Base-by-base conservation (phyloP, 2,329 filamentous ascomycete genomes). In the Claviceps cyperi region DNA sequence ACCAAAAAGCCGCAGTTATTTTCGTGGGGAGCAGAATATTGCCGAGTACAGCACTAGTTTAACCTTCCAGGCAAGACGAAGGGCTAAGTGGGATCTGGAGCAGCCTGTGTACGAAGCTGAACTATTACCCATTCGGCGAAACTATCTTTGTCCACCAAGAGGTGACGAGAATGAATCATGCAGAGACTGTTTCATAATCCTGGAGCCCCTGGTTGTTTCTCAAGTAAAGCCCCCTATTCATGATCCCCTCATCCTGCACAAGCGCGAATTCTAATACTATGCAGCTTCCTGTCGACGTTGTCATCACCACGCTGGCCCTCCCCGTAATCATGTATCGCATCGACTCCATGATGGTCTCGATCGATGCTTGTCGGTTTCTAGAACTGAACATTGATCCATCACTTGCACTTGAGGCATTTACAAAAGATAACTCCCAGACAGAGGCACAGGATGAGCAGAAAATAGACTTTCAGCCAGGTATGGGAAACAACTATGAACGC, bases 401-500 rank as follows among this genome's bases (percentile, higher is more conserved):
- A 1, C 70, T 94, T 28, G 90, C 90, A 0, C 72, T 98, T 0
- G 90, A 96, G 60, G 89, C 92, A 0, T 71, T 96, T 51, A 98
- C 92, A 0, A 96, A 98, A 60, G 87, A 96, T 59, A 90, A 84
- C 0, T 86, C 94, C 56, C 90, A 90, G 55, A 82, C 81, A 0
- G 84, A 84, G 7, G 86, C 94, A 38, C 77, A 87, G 53, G 73
- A 71, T 0, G 70, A 76, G 36, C 74, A 83, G 51, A 78, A 84
- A 39, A 66, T 87, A 48, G 86, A 89, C 56, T 81, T 90, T 45
- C 85, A 89, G 57, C 72, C 77, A 46, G 90, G 89, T 2, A 95
- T 95, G 88, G 88, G 89, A 1, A 83, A 83, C 39, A 97, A 97
- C 58, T 98, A 98, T 59, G 92, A 98, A 64, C 79, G 92, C 13